Evolutionary conservation across 73 alveolate genomes (phyloP).

Genomic region (Uronychia setigera): DNA sequence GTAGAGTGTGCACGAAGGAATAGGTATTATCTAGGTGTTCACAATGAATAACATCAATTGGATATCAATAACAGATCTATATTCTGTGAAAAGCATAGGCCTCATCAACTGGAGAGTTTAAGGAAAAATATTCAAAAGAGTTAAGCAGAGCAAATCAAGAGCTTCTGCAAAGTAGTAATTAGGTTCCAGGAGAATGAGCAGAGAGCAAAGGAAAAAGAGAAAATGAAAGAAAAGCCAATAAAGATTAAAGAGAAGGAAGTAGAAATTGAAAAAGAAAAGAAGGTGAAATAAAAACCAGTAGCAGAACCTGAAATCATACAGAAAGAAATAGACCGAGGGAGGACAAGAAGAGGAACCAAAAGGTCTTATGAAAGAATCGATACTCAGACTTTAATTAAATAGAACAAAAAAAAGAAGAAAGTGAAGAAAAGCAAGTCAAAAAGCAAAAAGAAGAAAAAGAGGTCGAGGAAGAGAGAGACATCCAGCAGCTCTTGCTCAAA

Average conservation of each 20-base stretch:
- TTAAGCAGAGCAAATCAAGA: neutral
- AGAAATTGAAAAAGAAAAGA: no score
- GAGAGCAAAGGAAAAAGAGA: neutral
- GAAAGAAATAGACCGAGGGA: no score
- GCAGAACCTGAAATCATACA: no score
- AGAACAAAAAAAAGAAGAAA: no score
- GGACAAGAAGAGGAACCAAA: no score
- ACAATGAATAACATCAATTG: neutral
- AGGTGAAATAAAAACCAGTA: no score
- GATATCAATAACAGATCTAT: neutral
- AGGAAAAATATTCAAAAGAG: neutral
- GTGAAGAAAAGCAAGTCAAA: no score
- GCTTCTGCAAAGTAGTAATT: neutral
- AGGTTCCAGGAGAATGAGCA: neutral
- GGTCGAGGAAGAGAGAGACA: no score
- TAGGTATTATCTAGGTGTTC: neutral
- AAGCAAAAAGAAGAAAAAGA: no score
- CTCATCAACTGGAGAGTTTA: neutral
- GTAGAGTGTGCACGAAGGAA: neutral
- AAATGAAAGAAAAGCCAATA: neutral
- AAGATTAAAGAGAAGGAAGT: neutral
- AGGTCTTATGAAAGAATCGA: no score
- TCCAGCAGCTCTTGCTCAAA: no score
- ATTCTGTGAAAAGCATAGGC: neutral
- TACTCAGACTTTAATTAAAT: no score